A percentile compares a stretch with the other conserved stretches of the same genome.
These are phyloP conservation scores for Scheffersomyces amazonensis DNA, from an alignment of 805 yeast genomes.

Conservation along the genomic window DNA sequence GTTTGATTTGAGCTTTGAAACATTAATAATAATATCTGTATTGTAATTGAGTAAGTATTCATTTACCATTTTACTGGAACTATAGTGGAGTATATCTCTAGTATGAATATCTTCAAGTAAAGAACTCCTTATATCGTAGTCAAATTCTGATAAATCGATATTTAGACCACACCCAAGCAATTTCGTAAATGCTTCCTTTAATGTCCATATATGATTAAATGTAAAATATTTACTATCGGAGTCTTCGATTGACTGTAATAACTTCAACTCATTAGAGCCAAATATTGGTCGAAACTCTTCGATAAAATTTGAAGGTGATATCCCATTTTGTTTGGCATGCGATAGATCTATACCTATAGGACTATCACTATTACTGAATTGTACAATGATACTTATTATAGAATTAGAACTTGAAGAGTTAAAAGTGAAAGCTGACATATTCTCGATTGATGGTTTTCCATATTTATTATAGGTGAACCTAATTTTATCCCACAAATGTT, in stretches of 20 bases:
- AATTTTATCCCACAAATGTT: conserved; percentile 15
- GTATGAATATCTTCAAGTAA: conserved; percentile 1
- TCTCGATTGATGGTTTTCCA: conserved; percentile 64
- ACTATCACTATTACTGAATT: conserved; percentile 11
- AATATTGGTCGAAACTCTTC: conserved; percentile 43
- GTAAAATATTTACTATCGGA: conserved; percentile 17
- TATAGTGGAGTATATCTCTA: not conserved
- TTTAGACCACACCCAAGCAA: conserved; percentile 57
- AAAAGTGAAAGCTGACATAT: conserved; percentile 32
- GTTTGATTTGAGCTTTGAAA: conserved; percentile 2
- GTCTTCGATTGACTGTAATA: conserved; percentile 19
- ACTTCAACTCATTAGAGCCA: conserved; percentile 27
- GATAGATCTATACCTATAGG: conserved; percentile 39
- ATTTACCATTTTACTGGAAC: not conserved
- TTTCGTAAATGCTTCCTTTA: conserved; percentile 76
- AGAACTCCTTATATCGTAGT: conserved; percentile 8
- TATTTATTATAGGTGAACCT: conserved; percentile 28
- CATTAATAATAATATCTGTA: conserved; percentile 4
- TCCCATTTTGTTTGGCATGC: conserved; percentile 24
- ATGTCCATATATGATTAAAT: conserved; percentile 69
- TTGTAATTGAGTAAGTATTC: conserved; percentile 9
- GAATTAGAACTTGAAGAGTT: conserved; percentile 61
- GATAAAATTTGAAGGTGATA: conserved; percentile 24
- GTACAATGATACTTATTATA: conserved; percentile 45
- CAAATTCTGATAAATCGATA: conserved; percentile 17